A percentile compares a stretch with the other conserved stretches of the same genome.
These are phyloP conservation scores for Castanea mollissima DNA, from an alignment of 306 rosid species.

Conservation along the genomic window DNA sequence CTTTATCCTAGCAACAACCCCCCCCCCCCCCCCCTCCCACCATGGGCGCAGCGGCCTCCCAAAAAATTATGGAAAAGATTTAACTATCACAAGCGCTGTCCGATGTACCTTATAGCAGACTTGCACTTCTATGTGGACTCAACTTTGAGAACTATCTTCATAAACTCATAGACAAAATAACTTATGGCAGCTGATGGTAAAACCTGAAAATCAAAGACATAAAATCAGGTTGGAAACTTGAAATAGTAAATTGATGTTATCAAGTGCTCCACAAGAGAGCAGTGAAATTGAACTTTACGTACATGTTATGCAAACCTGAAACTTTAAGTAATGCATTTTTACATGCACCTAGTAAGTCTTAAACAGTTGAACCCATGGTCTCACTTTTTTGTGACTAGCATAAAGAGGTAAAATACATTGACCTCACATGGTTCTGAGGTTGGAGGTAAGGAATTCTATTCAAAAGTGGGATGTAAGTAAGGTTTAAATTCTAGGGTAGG, in stretches of 20 bases:
- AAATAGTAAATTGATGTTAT: neutral
- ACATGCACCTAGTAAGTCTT: no score
- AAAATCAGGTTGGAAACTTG: neutral
- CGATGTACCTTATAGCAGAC: neutral
- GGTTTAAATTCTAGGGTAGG: neutral
- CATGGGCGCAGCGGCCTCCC: no score
- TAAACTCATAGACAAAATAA: slow-evolving; percentile 58
- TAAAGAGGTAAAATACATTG: neutral
- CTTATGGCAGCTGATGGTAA: slow-evolving; percentile 63
- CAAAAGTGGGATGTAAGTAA: neutral
- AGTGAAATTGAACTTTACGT: neutral
- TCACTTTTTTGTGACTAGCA: neutral
- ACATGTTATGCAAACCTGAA: neutral
- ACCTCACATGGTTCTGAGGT: neutral
- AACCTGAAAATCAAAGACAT: slow-evolving; percentile 32
- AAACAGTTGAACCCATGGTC: no score
- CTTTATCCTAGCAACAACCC: no score
- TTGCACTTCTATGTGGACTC: slow-evolving; percentile 31
- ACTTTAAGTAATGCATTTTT: neutral
- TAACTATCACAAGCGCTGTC: neutral
- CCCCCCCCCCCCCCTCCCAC: neutral
- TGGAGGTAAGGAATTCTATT: neutral
- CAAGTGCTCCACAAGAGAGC: neutral
- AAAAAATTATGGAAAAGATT: neutral
- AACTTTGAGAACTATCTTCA: slow-evolving; percentile 57